These are phyloP conservation scores for Lentithecium fluviatile DNA, from an alignment of 495 filamentous ascomycete species.

Conservation along the genomic window DNA sequence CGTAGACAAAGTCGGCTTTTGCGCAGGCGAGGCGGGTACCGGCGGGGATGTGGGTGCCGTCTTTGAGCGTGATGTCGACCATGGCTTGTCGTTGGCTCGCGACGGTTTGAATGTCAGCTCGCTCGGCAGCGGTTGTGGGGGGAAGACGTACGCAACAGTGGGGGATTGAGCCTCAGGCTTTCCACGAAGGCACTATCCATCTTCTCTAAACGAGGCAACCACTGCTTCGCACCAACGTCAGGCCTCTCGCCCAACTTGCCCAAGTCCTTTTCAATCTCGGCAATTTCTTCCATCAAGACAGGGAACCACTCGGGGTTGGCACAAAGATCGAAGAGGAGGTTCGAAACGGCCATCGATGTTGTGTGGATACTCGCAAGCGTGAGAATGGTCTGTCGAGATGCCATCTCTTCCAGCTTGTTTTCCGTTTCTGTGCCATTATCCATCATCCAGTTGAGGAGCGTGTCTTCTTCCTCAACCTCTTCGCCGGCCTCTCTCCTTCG, in stretches of 20 bases:
- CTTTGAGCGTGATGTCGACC: slow-evolving; percentile 29
- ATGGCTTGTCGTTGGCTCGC: slow-evolving; percentile 29
- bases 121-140: background rate
- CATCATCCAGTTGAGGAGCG: slow-evolving; percentile 30
- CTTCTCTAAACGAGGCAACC: slow-evolving; percentile 48
- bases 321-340: slow-evolving; percentile 49
- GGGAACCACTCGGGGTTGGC: slow-evolving; percentile 49
- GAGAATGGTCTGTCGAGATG: slow-evolving; percentile 14
- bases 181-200: slow-evolving; percentile 60
- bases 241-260: slow-evolving; percentile 26
- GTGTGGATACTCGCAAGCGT: slow-evolving; percentile 30
- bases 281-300: slow-evolving; percentile 55
- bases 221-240: slow-evolving; percentile 43
- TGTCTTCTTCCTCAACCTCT: slow-evolving; percentile 10
- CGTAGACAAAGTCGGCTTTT: slow-evolving; percentile 27
- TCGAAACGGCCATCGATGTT: slow-evolving; percentile 19
- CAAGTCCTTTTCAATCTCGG: slow-evolving; percentile 39
- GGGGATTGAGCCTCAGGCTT: slow-evolving; percentile 47
- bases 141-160: slow-evolving; percentile 42
- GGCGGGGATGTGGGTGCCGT: slow-evolving; percentile 35
- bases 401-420: slow-evolving; percentile 5
- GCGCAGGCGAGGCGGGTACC: slow-evolving; percentile 32
- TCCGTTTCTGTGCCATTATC: slow-evolving; percentile 23
- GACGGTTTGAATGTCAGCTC: slow-evolving; percentile 17
- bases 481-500: slow-evolving; percentile 1